Percentiles rank a stretch among this genome's conserved stretches.
Evolutionary conservation across 2,329 filamentous ascomycete species (phyloP).

Genomic region (Talaromyces islandicus): DNA sequence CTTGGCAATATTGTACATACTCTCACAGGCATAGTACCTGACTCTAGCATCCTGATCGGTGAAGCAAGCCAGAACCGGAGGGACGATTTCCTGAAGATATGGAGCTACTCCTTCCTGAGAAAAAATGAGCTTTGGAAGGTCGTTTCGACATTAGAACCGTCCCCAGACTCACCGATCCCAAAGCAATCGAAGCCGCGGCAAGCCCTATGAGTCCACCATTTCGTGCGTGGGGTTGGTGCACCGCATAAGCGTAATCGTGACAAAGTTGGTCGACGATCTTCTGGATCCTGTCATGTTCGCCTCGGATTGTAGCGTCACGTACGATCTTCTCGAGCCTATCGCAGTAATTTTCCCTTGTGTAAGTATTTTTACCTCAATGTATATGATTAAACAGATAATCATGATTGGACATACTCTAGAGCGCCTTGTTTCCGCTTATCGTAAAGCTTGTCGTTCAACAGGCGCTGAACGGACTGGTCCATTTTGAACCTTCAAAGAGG

Average conservation of each 20-base stretch:
- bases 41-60: slow-evolving; percentile 96
- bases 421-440: slow-evolving; percentile 96
- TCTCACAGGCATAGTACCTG: slow-evolving; percentile 96
- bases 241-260: slow-evolving; percentile 95
- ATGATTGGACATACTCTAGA: slow-evolving; percentile 63
- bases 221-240: slow-evolving; percentile 90
- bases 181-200: slow-evolving; percentile 89
- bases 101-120: slow-evolving; percentile 72
- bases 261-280: slow-evolving; percentile 93
- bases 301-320: slow-evolving; percentile 69
- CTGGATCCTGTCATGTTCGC: slow-evolving; percentile 74
- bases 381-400: background rate
- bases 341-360: background rate
- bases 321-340: slow-evolving; percentile 81
- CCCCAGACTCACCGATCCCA: slow-evolving; percentile 69
- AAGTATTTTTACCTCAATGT: slow-evolving; percentile 5
- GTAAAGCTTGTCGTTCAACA: slow-evolving; percentile 96
- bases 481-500: slow-evolving; percentile 43
- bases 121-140: background rate
- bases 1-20: slow-evolving; percentile 99
- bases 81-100: slow-evolving; percentile 89
- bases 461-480: slow-evolving; percentile 83
- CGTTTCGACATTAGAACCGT: background rate
- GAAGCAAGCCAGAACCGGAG: slow-evolving; percentile 94
- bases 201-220: slow-evolving; percentile 95